A percentile compares a stretch with the other conserved stretches of the same genome.
Conservation (phyloP, 805 yeast species). For the Starmerella apis region DNA sequence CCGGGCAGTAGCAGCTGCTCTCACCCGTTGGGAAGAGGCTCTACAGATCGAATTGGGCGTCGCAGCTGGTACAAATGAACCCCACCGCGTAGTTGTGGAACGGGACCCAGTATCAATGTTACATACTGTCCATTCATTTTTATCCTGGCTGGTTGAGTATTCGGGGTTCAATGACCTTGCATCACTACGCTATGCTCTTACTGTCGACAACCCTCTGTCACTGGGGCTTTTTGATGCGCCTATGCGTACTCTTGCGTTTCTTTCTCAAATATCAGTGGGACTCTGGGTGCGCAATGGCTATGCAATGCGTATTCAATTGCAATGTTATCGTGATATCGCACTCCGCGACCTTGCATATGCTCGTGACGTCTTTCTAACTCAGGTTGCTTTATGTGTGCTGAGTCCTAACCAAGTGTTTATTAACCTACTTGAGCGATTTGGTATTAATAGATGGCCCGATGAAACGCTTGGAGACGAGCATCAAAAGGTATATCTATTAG, state of each 20-base stretch:
- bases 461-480: conserved; percentile 33
- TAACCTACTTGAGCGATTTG: conserved; percentile 62
- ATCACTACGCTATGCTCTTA: conserved; percentile 24
- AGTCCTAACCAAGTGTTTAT: conserved; percentile 48
- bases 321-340: conserved; percentile 65
- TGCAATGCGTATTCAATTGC: conserved; percentile 66
- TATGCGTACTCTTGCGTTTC: conserved; percentile 58
- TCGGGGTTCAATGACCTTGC: conserved; percentile 26
- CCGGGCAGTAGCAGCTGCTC: not conserved
- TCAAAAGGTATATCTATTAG: conserved; percentile 53
- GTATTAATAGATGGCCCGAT: conserved; percentile 47
- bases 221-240: conserved; percentile 55
- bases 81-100: conserved; percentile 17
- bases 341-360: conserved; percentile 73
- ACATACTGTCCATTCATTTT: conserved; percentile 68
- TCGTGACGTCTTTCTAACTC: conserved; percentile 67
- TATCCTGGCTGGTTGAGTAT: conserved; percentile 61
- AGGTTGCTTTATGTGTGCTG: conserved; percentile 45
- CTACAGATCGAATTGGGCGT: conserved; percentile 4
- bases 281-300: conserved; percentile 92
- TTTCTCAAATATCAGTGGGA: conserved; percentile 79
- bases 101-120: conserved; percentile 51
- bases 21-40: conserved; percentile 9
- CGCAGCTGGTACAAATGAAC: conserved; percentile 37
- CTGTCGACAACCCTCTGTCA: not conserved